Evolutionary conservation across 768 basidiomycete genomes (phyloP).

Genomic region (Collybia sp.): DNA sequence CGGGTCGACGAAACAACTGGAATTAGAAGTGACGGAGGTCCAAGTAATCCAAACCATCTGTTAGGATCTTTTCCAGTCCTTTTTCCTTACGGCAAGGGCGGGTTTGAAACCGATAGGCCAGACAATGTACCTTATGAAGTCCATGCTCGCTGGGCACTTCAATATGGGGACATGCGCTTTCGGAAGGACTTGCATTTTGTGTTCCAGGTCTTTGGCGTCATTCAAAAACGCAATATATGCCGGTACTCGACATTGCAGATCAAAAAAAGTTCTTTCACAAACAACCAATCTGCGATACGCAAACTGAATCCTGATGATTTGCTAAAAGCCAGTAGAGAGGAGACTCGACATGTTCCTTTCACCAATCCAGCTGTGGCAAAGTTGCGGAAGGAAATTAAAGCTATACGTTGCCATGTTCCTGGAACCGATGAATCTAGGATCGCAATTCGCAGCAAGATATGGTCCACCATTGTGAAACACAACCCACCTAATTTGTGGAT

Average conservation of each 20-base stretch:
- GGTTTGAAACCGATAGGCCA: slow-evolving; percentile 2
- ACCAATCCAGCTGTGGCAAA: slow-evolving; percentile 19
- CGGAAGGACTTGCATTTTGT: slow-evolving; percentile 20
- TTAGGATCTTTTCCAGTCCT: slow-evolving; percentile 6
- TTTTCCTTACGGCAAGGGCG: slow-evolving; percentile 12
- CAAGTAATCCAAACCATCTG: slow-evolving; percentile 6
- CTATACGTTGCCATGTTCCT: slow-evolving; percentile 14
- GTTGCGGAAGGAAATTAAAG: slow-evolving; percentile 19
- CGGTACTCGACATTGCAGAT: slow-evolving; percentile 27
- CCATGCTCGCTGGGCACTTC: slow-evolving; percentile 18
- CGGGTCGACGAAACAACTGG: neutral
- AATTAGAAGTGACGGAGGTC: too few relatives aligned
- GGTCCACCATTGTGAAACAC: slow-evolving; percentile 23
- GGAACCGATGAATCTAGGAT: slow-evolving; percentile 27
- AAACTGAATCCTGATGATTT: too few relatives aligned
- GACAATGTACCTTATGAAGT: slow-evolving; percentile 6
- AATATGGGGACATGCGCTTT: slow-evolving; percentile 23
- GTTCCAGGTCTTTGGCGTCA: slow-evolving; percentile 20
- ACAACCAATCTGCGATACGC: slow-evolving; percentile 15
- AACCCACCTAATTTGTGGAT: slow-evolving; percentile 34
- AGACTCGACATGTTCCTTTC: slow-evolving; percentile 12
- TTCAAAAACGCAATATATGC: slow-evolving; percentile 18
- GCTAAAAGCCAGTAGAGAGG: slow-evolving; percentile 34
- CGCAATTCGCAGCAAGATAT: slow-evolving; percentile 24
- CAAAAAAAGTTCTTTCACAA: slow-evolving; percentile 13